phyloP scores from a whole-genome alignment of 2,329 filamentous ascomycete genomes.

The Pyricularia grisea region DNA sequence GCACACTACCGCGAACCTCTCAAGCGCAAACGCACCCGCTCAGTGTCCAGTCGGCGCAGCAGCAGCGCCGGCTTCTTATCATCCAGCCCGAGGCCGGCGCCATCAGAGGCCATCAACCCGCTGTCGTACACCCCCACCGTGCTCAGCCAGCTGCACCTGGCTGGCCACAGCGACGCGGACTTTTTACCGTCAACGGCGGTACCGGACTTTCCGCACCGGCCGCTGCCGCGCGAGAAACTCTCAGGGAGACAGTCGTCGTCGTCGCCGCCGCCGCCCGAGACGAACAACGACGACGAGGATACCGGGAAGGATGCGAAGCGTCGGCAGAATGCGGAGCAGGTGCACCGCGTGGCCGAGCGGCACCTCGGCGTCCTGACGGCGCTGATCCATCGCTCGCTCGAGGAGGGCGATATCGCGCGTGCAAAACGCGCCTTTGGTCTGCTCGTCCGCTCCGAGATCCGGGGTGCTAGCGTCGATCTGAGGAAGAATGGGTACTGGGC shows the following conservation, averaged over 20 bases:
- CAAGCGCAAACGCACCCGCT: constrained; percentile 24
- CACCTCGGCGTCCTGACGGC: constrained; percentile 61
- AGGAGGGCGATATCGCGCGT: constrained; percentile 58
- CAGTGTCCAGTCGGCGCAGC: constrained; percentile 12
- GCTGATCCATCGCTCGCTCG: constrained; percentile 63
- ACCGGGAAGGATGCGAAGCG: constrained; percentile 8
- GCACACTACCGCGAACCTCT: not conserved
- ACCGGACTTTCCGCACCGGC: constrained; percentile 43
- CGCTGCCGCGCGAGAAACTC: constrained; percentile 15
- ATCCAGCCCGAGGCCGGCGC: constrained; percentile 19
- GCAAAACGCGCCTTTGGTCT: constrained; percentile 69
- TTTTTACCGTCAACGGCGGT: constrained; percentile 26
- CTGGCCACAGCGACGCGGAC: constrained; percentile 40
- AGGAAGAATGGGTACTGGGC: constrained; percentile 66
- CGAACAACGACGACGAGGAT: constrained; percentile 7
- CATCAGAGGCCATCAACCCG: constrained; percentile 33
- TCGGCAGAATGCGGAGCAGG: constrained; percentile 15
- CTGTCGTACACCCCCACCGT: constrained; percentile 42
- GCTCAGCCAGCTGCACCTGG: constrained; percentile 42
- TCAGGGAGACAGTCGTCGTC: not conserved
- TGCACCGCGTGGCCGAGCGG: constrained; percentile 17
- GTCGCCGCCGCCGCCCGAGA: not conserved
- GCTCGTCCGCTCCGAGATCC: constrained; percentile 47
- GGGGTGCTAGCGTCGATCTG: constrained; percentile 54
- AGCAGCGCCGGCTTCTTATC: constrained; percentile 7